phyloP scores from a whole-genome alignment of 2,329 filamentous ascomycete species.

The Coniosporium tulheliwenetii region DNA sequence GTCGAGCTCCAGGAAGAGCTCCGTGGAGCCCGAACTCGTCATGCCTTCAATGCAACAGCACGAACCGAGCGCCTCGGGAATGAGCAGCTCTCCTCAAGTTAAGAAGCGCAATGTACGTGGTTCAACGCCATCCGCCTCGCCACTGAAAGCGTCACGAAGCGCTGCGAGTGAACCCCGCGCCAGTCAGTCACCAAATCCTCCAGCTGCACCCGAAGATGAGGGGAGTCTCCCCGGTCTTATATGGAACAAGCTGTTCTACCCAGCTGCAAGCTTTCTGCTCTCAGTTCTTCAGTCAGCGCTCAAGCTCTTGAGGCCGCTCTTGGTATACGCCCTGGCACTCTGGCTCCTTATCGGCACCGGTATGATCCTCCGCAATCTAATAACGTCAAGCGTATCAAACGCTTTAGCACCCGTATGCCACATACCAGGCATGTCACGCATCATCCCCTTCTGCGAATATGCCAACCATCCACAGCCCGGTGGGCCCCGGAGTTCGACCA shows the following conservation, averaged over 20 bases:
- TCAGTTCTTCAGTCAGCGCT: slow-evolving; percentile 45
- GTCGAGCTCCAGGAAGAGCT: slow-evolving; percentile 7
- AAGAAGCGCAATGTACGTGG: too few relatives aligned
- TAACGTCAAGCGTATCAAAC: slow-evolving; percentile 43
- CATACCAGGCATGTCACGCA: slow-evolving; percentile 46
- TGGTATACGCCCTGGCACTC: slow-evolving; percentile 45
- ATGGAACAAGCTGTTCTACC: slow-evolving; percentile 17
- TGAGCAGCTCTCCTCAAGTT: too few relatives aligned
- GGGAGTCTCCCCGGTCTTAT: slow-evolving; percentile 6
- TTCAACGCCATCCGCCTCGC: too few relatives aligned
- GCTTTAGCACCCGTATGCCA: slow-evolving; percentile 55
- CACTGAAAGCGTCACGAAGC: slow-evolving; percentile 1
- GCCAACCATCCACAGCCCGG: slow-evolving; percentile 7
- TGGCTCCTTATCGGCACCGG: slow-evolving; percentile 45
- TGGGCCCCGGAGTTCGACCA: slow-evolving; percentile 51
- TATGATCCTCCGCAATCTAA: slow-evolving; percentile 44
- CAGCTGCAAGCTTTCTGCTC: slow-evolving; percentile 31
- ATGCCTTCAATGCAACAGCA: slow-evolving; percentile 23
- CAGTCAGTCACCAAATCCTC: slow-evolving; percentile 4
- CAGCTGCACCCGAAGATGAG: slow-evolving; percentile 6
- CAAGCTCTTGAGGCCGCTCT: slow-evolving; percentile 45
- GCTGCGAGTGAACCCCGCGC: slow-evolving; percentile 12
- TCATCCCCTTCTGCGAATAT: slow-evolving; percentile 45
- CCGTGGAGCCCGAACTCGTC: slow-evolving; percentile 23
- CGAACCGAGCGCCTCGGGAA: neutral